Evolutionary conservation across 129 eudicot species (phyloP).

Genomic region (Flaveria robusta): DNA sequence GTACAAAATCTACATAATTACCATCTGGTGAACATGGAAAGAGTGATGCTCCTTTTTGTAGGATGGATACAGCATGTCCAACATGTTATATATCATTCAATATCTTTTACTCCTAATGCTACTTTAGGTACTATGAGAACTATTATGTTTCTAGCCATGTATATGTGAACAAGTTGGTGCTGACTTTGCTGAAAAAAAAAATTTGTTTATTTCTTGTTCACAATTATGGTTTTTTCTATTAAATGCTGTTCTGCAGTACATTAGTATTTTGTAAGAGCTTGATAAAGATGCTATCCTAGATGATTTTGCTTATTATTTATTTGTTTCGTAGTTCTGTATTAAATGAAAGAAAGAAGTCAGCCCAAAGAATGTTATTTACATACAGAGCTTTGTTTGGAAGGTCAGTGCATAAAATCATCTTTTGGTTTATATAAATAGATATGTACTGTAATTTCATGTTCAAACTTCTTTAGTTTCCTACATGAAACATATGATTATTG

Average conservation of each 20-base stretch:
- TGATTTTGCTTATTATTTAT: slow-evolving; percentile 11
- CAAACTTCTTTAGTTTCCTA: slow-evolving; percentile 22
- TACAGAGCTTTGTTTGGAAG: slow-evolving; percentile 88
- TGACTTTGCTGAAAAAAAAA: slow-evolving; percentile 7
- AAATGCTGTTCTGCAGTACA: neutral
- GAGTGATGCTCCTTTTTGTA: slow-evolving; percentile 14
- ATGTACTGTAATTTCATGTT: slow-evolving; percentile 18
- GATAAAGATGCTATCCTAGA: too few relatives aligned
- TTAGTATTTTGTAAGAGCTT: too few relatives aligned
- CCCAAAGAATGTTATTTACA: slow-evolving; percentile 87
- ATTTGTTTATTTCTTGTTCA: slow-evolving; percentile 8
- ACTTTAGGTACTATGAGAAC: slow-evolving; percentile 11
- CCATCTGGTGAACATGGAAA: slow-evolving; percentile 9
- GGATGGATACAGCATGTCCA: slow-evolving; percentile 1
- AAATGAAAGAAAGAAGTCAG: slow-evolving; percentile 96
- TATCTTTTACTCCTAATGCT: slow-evolving; percentile 8
- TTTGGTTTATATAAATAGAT: slow-evolving; percentile 6
- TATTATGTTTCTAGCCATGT: slow-evolving; percentile 11
- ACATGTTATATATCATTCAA: slow-evolving; percentile 6
- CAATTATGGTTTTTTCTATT: neutral
- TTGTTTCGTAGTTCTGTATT: slow-evolving; percentile 44
- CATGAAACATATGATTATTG: slow-evolving; percentile 15
- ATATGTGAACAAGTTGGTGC: slow-evolving; percentile 23
- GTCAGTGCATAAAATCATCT: slow-evolving; percentile 36
- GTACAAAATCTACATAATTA: slow-evolving; percentile 8